Conservation (phyloP, 768 basidiomycete species). For the Tephrocybe sp. region DNA sequence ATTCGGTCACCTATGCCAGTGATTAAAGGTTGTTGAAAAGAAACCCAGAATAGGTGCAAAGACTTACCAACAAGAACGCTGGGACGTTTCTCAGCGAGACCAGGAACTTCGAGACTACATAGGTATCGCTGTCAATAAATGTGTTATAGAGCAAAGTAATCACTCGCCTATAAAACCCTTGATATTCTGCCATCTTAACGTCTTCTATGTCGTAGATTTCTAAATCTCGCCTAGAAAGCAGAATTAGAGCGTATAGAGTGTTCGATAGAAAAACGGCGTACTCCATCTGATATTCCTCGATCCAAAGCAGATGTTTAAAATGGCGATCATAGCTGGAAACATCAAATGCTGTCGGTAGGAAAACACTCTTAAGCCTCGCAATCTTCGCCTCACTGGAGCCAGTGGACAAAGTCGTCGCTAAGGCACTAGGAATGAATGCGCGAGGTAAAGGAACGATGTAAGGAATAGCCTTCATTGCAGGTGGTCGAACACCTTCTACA, state of each 20-base stretch:
- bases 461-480: constrained; percentile 36
- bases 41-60: background rate
- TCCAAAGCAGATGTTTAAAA: constrained; percentile 55
- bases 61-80: constrained; percentile 52
- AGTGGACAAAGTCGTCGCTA: constrained; percentile 29
- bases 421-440: constrained; percentile 34
- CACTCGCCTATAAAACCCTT: constrained; percentile 35
- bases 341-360: constrained; percentile 39
- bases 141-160: background rate
- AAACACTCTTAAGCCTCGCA: constrained; percentile 26
- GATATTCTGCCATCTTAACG: constrained; percentile 28
- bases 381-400: constrained; percentile 27
- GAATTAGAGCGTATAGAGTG: background rate
- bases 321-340: constrained; percentile 37
- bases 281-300: constrained; percentile 27
- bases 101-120: constrained; percentile 40
- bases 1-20: constrained; percentile 46
- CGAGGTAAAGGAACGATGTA: constrained; percentile 38
- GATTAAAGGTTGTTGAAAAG: too few relatives aligned
- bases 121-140: background rate
- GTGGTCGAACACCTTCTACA: constrained; percentile 41
- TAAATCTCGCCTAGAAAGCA: constrained; percentile 31
- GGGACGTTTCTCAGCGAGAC: constrained; percentile 56
- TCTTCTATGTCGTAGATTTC: constrained; percentile 34
- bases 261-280: background rate